Base-by-base conservation (phyloP, 1,284 basidiomycete species). In the Tilletia walkeri region DNA sequence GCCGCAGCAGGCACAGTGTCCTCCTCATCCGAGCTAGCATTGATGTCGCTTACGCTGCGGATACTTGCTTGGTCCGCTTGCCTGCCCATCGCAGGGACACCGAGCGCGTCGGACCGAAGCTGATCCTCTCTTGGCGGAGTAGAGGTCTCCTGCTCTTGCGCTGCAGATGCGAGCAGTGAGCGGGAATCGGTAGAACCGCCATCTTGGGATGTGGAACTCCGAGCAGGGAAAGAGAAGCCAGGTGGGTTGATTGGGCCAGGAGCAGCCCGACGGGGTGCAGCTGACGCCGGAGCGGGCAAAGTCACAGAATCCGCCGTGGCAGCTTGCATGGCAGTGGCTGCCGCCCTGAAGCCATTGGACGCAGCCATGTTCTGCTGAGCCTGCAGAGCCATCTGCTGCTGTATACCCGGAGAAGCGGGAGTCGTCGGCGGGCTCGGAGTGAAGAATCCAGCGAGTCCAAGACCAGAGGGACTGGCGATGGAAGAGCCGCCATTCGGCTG, bases 21-120 rank as follows among this genome's bases (percentile, higher is more conserved):
- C 41, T 45, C 41, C 12, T 63, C 59, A 39, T 63, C 59, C 3
- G 59, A 63, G 34, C 59, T 63, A 14, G 67, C 61, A 24, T 47
- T 49, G 20, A 16, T 45, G 16, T 67, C 65, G 48, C 54, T 53
- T 16, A 20, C 61, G 18, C 50, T 53, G 53, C 69, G 69, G 6
- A 63, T 63, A 38, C 59, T 63, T 9, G 9, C n/a, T 6, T 7
- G 30, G 12, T 63, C 59, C 41, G 41, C 41, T 45, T 45, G 6
- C 41, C 14, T 45, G 41, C 9, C 14, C 14, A 14, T 45, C 14
- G 41, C 6, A 45, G 41, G 14, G 9, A 45, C 41, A 14, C 14
- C 6, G 14, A 45, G 41, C 41, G 9, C 14, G 41, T 45, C 41
- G 14, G 41, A 45, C 9, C 41, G 41, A 45, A 45, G 41, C 41